Evolutionary conservation across 441 rosid species (phyloP).

Genomic region (Lepidium campestre): DNA sequence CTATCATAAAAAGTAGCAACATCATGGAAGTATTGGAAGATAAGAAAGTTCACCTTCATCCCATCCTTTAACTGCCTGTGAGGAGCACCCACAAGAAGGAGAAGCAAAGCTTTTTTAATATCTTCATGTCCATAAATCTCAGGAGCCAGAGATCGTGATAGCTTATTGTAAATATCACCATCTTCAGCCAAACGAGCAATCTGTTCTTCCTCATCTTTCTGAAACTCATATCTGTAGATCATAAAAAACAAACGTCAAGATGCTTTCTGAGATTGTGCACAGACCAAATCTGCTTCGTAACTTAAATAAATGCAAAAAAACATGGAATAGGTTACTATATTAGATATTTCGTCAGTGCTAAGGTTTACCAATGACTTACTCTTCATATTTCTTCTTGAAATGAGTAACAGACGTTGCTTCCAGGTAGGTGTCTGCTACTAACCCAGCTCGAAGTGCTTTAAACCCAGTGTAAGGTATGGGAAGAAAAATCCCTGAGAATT

Average conservation of each 20-base stretch:
- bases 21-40: background rate
- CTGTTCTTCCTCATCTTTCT: conserved; percentile 85
- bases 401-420: conserved; percentile 91
- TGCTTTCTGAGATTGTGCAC: conserved; percentile 1
- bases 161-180: conserved; percentile 93
- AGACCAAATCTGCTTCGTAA: background rate
- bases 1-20: background rate
- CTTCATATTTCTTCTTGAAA: conserved; percentile 96
- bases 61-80: conserved; percentile 94
- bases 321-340: background rate
- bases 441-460: conserved; percentile 96
- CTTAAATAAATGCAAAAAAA: background rate
- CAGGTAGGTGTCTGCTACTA: conserved; percentile 94
- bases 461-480: conserved; percentile 95
- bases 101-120: conserved; percentile 90
- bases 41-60: conserved; percentile 70
- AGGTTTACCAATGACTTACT: conserved; percentile 49
- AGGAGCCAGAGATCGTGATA: conserved; percentile 90
- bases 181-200: conserved; percentile 90
- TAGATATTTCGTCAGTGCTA: background rate
- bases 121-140: conserved; percentile 99
- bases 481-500: conserved; percentile 95
- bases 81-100: conserved; percentile 98
- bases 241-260: background rate
- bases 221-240: conserved; percentile 73